These are phyloP conservation scores for Cinnamomum micranthum DNA, from an alignment of 164 flowering plant species.

Conservation along the genomic window DNA sequence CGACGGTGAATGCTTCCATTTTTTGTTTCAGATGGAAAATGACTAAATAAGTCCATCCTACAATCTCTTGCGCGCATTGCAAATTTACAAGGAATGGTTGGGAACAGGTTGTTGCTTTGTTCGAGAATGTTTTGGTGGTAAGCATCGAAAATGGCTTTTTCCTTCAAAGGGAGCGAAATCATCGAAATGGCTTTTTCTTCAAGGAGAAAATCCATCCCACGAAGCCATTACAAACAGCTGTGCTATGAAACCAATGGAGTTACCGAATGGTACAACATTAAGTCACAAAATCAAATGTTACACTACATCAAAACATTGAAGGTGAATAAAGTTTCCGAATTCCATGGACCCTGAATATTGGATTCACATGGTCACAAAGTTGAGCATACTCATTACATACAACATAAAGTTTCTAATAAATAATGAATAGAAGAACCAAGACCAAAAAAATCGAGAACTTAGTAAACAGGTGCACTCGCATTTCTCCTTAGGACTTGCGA, in stretches of 20 bases:
- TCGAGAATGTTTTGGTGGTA: no score
- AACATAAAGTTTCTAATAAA: background rate
- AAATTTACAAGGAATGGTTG: no score
- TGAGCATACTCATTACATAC: background rate
- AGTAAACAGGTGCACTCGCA: conserved; percentile 62
- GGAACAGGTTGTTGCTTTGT: no score
- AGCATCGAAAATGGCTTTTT: no score
- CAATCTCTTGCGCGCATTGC: no score
- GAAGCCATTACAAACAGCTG: background rate
- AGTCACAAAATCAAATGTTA: background rate
- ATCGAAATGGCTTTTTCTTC: no score
- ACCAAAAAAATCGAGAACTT: background rate
- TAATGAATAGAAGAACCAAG: background rate
- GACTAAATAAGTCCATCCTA: no score
- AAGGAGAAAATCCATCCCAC: no score
- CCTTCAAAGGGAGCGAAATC: no score
- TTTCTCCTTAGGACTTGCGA: conserved; percentile 93
- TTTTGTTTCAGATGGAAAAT: no score
- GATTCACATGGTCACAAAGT: background rate
- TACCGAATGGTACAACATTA: background rate
- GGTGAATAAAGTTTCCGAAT: background rate
- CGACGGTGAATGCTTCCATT: no score
- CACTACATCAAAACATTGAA: background rate
- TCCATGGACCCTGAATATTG: background rate
- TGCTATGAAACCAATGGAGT: background rate